Evolutionary conservation across 768 basidiomycete genomes (phyloP), one percentile per base, ranked within the genome.

Genomic region (Serendipita sp.): DNA sequence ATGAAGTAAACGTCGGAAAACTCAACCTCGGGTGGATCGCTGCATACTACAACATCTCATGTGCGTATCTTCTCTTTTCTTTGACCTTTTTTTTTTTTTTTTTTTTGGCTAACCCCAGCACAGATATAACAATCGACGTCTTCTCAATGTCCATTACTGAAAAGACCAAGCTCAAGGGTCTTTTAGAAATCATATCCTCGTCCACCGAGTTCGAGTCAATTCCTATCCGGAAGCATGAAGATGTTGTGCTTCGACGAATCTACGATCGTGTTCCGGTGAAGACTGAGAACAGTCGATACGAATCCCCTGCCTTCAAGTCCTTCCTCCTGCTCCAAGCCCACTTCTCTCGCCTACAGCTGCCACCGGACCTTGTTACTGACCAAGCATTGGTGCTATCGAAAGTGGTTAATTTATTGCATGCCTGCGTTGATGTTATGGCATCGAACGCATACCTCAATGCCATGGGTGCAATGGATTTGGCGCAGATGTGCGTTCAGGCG

Each of bases 21-120:
- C 82, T 97, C 68, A 99, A 98, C 74, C 77, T 98, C 41, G 96
- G 96, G 63, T 96, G 97, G 93, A 98, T 99, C 68, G 96, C 94
- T 0, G 92, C 94, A 0, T 93, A 92, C 75, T 95, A 92, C 72
- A 90, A 92, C 69, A 93, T 93, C 43, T 92, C 89, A 62, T 90
- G 88, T 88, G 66, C 71, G 86, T 77, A 42, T 66, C 24, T 7
- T 58, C 20, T n/a, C 24, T 31, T 44, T 9, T 17, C 51, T 13
- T 56, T 50, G 9, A 3, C 31, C 16, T 24, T 56, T 42, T 28
- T 38, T 9, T n/a, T 7, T 58, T 14, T n/a, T 31, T 31, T 44
- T 9, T 17, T 44, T 13, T 56, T 50, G 9, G 3, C 64, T 42
- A 33, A 3, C 62, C 24, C 9, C 33, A 68, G 70, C n/a, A 51